Conservation (phyloP, 1,139 yeast genomes). For the Lodderomyces theae region DNA sequence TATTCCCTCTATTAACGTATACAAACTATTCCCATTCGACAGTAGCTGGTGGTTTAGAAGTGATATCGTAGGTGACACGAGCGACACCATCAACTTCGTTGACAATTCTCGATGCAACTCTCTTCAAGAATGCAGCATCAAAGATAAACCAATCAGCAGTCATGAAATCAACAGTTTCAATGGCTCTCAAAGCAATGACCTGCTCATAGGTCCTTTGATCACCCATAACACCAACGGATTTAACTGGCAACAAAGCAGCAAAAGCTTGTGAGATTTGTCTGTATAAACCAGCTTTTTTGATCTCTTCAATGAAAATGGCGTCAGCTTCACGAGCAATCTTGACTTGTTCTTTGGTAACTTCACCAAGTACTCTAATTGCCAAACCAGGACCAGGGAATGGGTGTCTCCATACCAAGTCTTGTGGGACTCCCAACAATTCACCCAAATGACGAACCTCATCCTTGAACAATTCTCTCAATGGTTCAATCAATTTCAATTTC, state of each 20-base stretch:
- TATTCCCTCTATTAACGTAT: conserved; percentile 1
- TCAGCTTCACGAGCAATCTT: conserved; percentile 98
- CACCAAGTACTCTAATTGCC: conserved; percentile 96
- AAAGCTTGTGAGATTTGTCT: conserved; percentile 94
- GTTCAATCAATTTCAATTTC: conserved; percentile 98
- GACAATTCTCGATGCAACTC: conserved; percentile 92
- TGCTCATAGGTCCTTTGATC: conserved; percentile 99
- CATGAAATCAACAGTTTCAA: conserved; percentile 97
- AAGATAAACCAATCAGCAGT: conserved; percentile 99
- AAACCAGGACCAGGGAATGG: conserved; percentile 99
- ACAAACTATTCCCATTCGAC: conserved; percentile 90
- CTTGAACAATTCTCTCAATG: conserved; percentile 95
- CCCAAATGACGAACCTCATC: conserved; percentile 98
- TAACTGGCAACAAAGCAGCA: conserved; percentile 94
- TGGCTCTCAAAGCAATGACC: conserved; percentile 97
- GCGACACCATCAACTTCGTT: conserved; percentile 99
- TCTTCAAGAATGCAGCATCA: conserved; percentile 88
- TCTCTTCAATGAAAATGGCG: conserved; percentile 91
- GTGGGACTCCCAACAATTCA: conserved; percentile 90
- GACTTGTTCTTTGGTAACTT: conserved; percentile 88
- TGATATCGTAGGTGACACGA: conserved; percentile 96
- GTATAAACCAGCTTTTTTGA: conserved; percentile 88
- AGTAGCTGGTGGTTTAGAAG: conserved; percentile 99
- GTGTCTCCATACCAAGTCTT: conserved; percentile 98
- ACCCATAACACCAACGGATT: conserved; percentile 99